Percentiles rank a stretch among this genome's conserved stretches.
Conservation (phyloP, 1,139 yeast genomes). For the Pichia inconspicua region DNA sequence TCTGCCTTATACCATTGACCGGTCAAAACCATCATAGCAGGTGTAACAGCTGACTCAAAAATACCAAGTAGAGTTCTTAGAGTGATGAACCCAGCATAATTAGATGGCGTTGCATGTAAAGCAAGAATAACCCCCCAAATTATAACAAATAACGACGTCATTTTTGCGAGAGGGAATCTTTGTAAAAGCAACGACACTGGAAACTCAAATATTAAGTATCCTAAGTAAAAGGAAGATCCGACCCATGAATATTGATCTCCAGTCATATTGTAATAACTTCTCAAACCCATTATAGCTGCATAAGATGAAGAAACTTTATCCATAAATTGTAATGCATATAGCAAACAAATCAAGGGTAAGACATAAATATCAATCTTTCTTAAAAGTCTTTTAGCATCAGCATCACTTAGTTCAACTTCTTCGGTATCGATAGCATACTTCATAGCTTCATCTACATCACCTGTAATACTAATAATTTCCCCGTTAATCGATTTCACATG, state of each 20-base stretch:
- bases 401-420: slow-evolving; percentile 18
- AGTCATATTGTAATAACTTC: slow-evolving; percentile 39
- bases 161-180: slow-evolving; percentile 37
- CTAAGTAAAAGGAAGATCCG: slow-evolving; percentile 49
- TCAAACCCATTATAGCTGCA: slow-evolving; percentile 51
- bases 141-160: slow-evolving; percentile 32
- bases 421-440: slow-evolving; percentile 24
- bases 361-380: slow-evolving; percentile 48
- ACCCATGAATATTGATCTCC: slow-evolving; percentile 50
- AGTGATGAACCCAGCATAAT: slow-evolving; percentile 33
- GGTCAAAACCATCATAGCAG: slow-evolving; percentile 46
- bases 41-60: slow-evolving; percentile 42
- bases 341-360: slow-evolving; percentile 47
- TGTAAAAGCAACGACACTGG: slow-evolving; percentile 39
- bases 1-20: slow-evolving; percentile 47
- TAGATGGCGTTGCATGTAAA: slow-evolving; percentile 36
- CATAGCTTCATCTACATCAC: slow-evolving; percentile 29
- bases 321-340: slow-evolving; percentile 56
- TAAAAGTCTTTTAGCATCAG: slow-evolving; percentile 31
- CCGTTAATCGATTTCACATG: slow-evolving; percentile 31
- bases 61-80: slow-evolving; percentile 41
- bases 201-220: slow-evolving; percentile 41
- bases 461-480: slow-evolving; percentile 28
- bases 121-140: slow-evolving; percentile 41
- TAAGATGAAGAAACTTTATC: slow-evolving; percentile 53